These are phyloP conservation scores for Curvularia spicifera DNA, from an alignment of 2,329 filamentous ascomycete species.

Conservation along the genomic window DNA sequence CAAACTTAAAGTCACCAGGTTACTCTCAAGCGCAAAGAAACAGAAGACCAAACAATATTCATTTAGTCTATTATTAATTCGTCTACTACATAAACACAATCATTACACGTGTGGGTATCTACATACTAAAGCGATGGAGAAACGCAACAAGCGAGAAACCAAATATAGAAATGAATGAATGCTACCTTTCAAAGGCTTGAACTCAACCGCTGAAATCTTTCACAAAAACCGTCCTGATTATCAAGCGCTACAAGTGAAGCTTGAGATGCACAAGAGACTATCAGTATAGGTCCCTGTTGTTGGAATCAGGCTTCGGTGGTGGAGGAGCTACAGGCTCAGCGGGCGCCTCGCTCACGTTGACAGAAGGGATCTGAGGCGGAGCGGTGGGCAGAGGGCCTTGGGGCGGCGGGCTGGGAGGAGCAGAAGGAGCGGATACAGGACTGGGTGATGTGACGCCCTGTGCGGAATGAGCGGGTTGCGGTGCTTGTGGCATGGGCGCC, in stretches of 20 bases:
- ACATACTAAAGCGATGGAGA: background rate
- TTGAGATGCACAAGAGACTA: constrained; percentile 7
- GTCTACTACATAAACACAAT: background rate
- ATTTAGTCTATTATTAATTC: background rate
- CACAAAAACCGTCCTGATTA: background rate
- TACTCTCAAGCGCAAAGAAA: background rate
- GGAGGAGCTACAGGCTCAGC: constrained; percentile 8
- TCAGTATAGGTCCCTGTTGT: constrained; percentile 28
- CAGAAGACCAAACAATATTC: background rate
- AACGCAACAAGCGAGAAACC: background rate
- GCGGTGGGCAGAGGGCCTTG: constrained; percentile 11
- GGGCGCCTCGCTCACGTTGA: constrained; percentile 6
- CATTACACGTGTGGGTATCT: background rate
- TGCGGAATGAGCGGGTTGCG: constrained; percentile 17
- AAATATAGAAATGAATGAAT: background rate
- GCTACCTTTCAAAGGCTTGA: background rate
- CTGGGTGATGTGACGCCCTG: background rate
- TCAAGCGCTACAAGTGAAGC: background rate
- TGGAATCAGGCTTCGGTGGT: constrained; percentile 21
- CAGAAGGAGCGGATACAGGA: background rate
- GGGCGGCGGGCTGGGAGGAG: constrained; percentile 13
- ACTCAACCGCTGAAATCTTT: background rate
- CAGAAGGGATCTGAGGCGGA: constrained; percentile 11
- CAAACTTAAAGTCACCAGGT: background rate
- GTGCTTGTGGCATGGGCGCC: background rate